phyloP scores from a whole-genome alignment of 2,329 filamentous ascomycete genomes.

The Sporothrix mexicana region DNA sequence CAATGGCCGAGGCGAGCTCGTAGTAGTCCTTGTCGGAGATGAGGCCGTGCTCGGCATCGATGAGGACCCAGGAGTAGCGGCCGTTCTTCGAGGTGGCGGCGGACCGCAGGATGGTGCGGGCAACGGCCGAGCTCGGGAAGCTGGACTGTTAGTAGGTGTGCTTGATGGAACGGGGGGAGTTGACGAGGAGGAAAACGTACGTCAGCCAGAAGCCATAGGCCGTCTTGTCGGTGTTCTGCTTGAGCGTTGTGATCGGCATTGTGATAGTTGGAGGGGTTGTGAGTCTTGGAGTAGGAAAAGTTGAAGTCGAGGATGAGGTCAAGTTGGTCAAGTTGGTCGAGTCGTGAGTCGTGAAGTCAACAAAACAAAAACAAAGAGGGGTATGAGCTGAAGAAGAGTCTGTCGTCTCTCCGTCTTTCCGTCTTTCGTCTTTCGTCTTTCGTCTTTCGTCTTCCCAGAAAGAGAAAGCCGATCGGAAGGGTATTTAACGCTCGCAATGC shows the following conservation, averaged over 20 bases:
- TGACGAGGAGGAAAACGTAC: slow-evolving; percentile 28
- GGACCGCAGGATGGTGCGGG: slow-evolving; percentile 37
- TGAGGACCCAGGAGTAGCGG: slow-evolving; percentile 44
- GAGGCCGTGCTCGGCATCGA: slow-evolving; percentile 50
- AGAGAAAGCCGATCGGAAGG: slow-evolving; percentile 17
- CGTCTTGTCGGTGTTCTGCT: slow-evolving; percentile 22
- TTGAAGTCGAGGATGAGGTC: not conserved
- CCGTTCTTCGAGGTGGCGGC: slow-evolving; percentile 31
- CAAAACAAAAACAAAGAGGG: not conserved
- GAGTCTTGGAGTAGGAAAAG: not conserved
- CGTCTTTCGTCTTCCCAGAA: not conserved
- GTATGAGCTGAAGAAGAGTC: not conserved
- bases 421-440: not conserved
- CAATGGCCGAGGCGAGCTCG: slow-evolving; percentile 46
- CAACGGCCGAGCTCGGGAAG: slow-evolving; percentile 35
- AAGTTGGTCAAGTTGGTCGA: too few relatives aligned
- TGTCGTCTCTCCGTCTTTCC: not conserved
- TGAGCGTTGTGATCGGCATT: slow-evolving; percentile 31
- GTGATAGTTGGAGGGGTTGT: not conserved
- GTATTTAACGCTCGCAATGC: slow-evolving; percentile 13
- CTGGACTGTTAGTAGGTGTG: slow-evolving; percentile 24
- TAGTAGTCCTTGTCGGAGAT: slow-evolving; percentile 48
- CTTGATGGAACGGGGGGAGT: not conserved
- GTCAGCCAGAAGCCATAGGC: slow-evolving; percentile 39
- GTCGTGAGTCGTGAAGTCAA: not conserved